phyloP scores from a whole-genome alignment of 2,329 filamentous ascomycete species.

The Exophiala xenobiotica region DNA sequence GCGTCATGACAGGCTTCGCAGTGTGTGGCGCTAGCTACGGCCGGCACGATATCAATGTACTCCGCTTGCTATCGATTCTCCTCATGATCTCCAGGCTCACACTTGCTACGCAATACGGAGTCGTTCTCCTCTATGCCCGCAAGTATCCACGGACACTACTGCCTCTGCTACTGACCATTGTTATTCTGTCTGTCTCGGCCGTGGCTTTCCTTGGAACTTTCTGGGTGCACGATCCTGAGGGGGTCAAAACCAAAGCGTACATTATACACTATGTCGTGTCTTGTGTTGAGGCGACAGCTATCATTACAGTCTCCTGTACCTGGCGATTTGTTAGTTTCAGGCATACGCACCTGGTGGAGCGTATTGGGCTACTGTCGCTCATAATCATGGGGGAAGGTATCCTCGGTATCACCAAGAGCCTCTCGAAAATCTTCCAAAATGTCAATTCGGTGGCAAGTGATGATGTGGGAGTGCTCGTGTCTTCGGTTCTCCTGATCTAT shows the following conservation, averaged over 20 bases:
- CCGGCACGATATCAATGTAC: slow-evolving; percentile 41
- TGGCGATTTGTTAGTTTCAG: slow-evolving; percentile 61
- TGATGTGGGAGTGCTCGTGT: neutral
- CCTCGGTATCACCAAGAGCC: slow-evolving; percentile 31
- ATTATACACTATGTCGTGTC: slow-evolving; percentile 38
- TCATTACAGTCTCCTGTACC: slow-evolving; percentile 54
- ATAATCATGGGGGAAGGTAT: slow-evolving; percentile 68
- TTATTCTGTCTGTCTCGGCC: slow-evolving; percentile 5
- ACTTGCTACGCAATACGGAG: slow-evolving; percentile 54
- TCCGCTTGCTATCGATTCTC: slow-evolving; percentile 43
- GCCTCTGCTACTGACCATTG: slow-evolving; percentile 15
- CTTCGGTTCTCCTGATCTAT: slow-evolving; percentile 34
- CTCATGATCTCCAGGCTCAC: slow-evolving; percentile 55
- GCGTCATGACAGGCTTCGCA: slow-evolving; percentile 61
- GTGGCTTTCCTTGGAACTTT: slow-evolving; percentile 32
- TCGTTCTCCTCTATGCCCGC: slow-evolving; percentile 30
- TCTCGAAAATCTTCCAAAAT: slow-evolving; percentile 38
- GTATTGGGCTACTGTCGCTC: slow-evolving; percentile 63
- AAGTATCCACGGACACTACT: slow-evolving; percentile 14
- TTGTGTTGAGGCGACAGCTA: slow-evolving; percentile 52
- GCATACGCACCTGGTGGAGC: slow-evolving; percentile 62
- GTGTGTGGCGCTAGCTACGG: slow-evolving; percentile 36
- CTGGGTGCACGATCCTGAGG: slow-evolving; percentile 26
- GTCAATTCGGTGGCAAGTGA: slow-evolving; percentile 2
- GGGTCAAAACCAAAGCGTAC: slow-evolving; percentile 37